Conservation (phyloP, 1,139 yeast genomes). For the Zygoascus sp. region DNA sequence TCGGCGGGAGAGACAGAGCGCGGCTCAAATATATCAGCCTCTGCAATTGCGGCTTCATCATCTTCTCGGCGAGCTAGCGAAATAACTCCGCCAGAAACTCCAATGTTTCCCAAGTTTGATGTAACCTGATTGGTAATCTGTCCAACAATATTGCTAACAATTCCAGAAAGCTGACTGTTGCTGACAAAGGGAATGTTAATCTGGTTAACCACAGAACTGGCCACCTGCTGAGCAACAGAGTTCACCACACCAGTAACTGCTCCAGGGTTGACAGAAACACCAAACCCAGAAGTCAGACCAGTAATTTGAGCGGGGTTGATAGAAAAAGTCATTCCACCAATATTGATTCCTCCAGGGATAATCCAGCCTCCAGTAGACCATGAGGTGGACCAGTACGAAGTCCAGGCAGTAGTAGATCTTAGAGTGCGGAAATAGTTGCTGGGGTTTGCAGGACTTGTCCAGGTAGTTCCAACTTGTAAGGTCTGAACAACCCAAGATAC, state of each 20-base stretch:
- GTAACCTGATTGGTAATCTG: slow-evolving; percentile 5
- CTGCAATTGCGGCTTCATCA: neutral
- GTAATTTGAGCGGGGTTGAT: slow-evolving; percentile 8
- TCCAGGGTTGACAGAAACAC: neutral
- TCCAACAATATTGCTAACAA: slow-evolving; percentile 7
- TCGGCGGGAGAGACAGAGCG: neutral
- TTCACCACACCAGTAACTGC: slow-evolving; percentile 1
- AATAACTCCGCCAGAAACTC: neutral
- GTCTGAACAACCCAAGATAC: slow-evolving; percentile 1
- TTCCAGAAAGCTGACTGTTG: neutral
- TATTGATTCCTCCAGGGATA: slow-evolving; percentile 3
- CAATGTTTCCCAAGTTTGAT: slow-evolving; percentile 1
- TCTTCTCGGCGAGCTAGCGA: slow-evolving; percentile 3
- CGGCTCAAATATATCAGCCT: neutral
- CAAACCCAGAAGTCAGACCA: slow-evolving; percentile 1
- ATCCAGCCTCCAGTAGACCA: slow-evolving; percentile 8
- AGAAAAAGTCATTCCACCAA: slow-evolving; percentile 3
- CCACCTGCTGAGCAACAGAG: slow-evolving; percentile 8
- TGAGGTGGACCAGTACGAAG: slow-evolving; percentile 6
- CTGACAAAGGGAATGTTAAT: neutral
- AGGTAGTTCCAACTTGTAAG: neutral
- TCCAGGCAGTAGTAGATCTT: neutral
- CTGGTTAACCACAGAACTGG: slow-evolving; percentile 3
- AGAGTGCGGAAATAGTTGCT: neutral
- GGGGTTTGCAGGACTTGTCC: slow-evolving; percentile 3